phyloP scores from a whole-genome alignment of 345 rosid species.

The Lumnitzera racemosa region DNA sequence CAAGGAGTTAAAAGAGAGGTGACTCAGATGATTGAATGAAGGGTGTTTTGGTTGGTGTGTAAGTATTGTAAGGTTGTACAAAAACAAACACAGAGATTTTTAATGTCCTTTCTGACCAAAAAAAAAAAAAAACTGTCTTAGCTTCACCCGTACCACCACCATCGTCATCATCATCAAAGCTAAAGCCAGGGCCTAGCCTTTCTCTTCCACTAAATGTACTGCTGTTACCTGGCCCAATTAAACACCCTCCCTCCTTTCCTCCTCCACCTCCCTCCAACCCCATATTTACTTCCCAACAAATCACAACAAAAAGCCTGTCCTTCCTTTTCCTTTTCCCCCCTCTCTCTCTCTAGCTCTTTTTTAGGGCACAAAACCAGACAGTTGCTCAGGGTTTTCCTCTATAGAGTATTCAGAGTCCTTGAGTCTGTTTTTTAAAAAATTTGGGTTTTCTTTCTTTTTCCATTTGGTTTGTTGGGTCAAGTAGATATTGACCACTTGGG shows the following conservation, averaged over 20 bases:
- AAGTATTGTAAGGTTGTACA: conserved; percentile 14
- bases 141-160: conserved; percentile 31
- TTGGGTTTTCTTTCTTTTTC: conserved; percentile 3
- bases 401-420: too few relatives aligned
- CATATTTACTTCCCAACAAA: conserved; percentile 10
- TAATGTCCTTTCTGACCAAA: conserved; percentile 39
- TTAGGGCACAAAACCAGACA: too few relatives aligned
- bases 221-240: too few relatives aligned
- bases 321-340: too few relatives aligned
- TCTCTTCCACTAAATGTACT: too few relatives aligned
- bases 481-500: conserved; percentile 3
- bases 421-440: too few relatives aligned
- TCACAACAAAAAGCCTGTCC: background rate
- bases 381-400: too few relatives aligned
- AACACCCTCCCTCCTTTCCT: background rate
- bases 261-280: conserved; percentile 16
- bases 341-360: too few relatives aligned
- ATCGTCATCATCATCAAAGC: conserved; percentile 23
- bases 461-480: conserved; percentile 9
- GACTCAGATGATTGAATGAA: conserved; percentile 6
- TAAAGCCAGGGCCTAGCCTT: too few relatives aligned
- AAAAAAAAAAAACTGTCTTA: too few relatives aligned
- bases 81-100: conserved; percentile 33
- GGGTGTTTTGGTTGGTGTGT: conserved; percentile 5
- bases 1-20: background rate